Conservation (phyloP, 441 rosid genomes). For the Theobroma grandiflorum region DNA sequence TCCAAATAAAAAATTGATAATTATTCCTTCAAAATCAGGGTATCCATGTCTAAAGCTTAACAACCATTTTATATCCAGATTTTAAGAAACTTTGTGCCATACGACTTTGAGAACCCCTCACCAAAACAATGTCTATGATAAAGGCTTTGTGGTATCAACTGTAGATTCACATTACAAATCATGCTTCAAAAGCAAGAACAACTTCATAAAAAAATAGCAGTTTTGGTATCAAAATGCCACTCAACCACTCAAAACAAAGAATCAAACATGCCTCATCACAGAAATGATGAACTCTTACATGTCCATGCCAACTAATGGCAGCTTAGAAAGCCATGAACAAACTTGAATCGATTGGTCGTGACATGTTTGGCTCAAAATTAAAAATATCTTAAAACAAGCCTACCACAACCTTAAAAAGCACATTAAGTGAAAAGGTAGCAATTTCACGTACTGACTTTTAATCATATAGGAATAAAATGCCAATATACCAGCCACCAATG, state of each 20-base stretch:
- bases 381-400: neutral
- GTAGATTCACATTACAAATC: neutral
- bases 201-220: neutral
- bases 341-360: neutral
- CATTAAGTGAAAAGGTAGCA: neutral
- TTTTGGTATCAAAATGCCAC: neutral
- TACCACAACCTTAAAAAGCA: neutral
- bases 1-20: neutral
- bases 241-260: neutral
- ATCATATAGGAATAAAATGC: neutral
- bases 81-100: neutral
- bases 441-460: neutral
- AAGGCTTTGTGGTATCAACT: neutral
- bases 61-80: neutral
- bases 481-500: neutral
- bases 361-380: constrained; percentile 1
- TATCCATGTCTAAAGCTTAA: neutral
- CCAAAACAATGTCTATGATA: neutral
- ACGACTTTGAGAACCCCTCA: neutral
- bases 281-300: neutral
- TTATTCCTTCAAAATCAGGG: constrained; percentile 1
- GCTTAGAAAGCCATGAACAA: constrained; percentile 13
- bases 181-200: constrained; percentile 9
- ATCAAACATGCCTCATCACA: constrained; percentile 6
- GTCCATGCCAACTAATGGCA: neutral